Conservation (phyloP, 2,329 filamentous ascomycete species). For the Penicillium verrucosum region DNA sequence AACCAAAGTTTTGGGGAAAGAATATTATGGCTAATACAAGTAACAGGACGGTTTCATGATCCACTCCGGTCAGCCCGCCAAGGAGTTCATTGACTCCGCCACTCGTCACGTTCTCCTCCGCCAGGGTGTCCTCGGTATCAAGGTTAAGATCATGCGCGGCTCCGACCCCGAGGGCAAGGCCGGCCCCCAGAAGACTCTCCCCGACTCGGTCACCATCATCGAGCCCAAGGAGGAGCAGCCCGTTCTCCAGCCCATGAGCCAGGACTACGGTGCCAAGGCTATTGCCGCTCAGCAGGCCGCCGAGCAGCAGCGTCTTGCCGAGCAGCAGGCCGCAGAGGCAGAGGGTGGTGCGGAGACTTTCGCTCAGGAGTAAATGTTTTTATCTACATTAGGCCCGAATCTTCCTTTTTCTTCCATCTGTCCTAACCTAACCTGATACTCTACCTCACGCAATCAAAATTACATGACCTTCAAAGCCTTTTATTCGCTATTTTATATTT, state of each 20-base stretch:
- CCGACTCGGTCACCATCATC: conserved; percentile 98
- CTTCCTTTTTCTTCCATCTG: conserved; percentile 28
- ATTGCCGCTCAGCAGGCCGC: conserved; percentile 57
- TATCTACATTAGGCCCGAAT: conserved; percentile 26
- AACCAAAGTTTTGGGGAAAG: neutral
- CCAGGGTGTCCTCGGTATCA: conserved; percentile 99
- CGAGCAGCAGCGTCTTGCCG: conserved; percentile 56
- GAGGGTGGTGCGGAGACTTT: conserved; percentile 46
- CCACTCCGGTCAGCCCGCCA: conserved; percentile 98
- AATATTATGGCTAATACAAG: conserved; percentile 10
- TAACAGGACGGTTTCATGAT: conserved; percentile 96
- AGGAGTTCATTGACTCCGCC: conserved; percentile 98
- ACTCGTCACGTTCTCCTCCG: conserved; percentile 99
- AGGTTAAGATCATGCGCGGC: conserved; percentile 99
- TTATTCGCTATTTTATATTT: neutral
- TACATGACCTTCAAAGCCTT: conserved; percentile 26
- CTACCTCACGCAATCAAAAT: conserved; percentile 40
- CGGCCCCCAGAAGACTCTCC: conserved; percentile 93
- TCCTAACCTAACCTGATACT: conserved; percentile 35
- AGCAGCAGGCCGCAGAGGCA: conserved; percentile 53
- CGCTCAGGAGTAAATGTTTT: conserved; percentile 46
- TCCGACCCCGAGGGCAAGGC: conserved; percentile 99
- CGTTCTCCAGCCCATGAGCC: conserved; percentile 90
- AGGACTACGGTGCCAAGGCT: conserved; percentile 98
- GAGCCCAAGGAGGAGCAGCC: conserved; percentile 99